These are phyloP conservation scores for Phlyctochytrium arcticum DNA, from an alignment of 192 early-diverging fungal species.

Conservation along the genomic window DNA sequence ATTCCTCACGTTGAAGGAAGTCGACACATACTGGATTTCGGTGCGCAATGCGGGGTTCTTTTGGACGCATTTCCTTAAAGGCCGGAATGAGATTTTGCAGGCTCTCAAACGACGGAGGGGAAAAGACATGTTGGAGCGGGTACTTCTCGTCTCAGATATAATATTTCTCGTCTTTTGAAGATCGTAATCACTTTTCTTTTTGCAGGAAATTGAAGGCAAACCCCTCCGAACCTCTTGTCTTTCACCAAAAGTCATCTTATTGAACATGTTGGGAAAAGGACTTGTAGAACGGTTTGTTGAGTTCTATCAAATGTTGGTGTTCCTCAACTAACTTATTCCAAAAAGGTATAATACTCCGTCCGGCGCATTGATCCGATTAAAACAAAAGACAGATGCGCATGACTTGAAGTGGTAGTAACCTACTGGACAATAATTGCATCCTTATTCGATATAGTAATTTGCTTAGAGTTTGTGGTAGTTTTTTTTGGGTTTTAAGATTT, in stretches of 20 bases:
- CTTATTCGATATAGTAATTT: too few species aligned
- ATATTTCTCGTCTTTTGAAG: too few species aligned
- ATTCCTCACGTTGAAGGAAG: conserved; percentile 16
- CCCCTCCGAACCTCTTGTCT: not conserved
- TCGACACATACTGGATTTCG: conserved; percentile 12
- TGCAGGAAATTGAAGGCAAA: not conserved
- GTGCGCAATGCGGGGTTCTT: conserved; percentile 14
- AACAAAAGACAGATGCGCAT: not conserved
- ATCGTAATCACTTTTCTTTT: too few species aligned
- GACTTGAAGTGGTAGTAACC: not conserved
- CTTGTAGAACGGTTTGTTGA: not conserved
- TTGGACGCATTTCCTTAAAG: not conserved
- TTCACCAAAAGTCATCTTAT: not conserved
- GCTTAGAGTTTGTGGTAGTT: too few species aligned
- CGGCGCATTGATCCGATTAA: not conserved
- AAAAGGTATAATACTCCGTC: not conserved
- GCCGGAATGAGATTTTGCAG: conserved; percentile 1
- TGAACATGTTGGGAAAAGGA: conserved; percentile 5
- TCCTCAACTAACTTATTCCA: not conserved
- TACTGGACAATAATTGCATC: too few species aligned
- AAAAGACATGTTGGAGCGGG: conserved; percentile 1
- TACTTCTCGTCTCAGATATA: too few species aligned
- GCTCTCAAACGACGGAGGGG: not conserved
- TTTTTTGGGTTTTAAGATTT: too few species aligned
- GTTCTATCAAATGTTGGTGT: not conserved